These are phyloP conservation scores for Dionaea muscipula DNA, from an alignment of 179 eudicot genomes.

Conservation along the genomic window DNA sequence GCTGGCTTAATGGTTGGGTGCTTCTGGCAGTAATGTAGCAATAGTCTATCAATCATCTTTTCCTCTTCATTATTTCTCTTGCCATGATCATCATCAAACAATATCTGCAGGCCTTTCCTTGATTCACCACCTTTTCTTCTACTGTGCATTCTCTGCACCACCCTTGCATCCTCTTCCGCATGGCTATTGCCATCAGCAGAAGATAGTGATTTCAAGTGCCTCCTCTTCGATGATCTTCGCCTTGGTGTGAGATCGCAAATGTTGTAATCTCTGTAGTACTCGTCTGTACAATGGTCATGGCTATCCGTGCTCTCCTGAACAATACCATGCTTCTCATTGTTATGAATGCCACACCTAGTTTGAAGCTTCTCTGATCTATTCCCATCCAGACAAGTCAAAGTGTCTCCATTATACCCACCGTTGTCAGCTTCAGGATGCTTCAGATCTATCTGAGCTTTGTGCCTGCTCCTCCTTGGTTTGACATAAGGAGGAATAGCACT, in stretches of 20 bases:
- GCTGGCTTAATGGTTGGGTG: constrained; percentile 39
- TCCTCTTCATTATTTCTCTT: constrained; percentile 55
- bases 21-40: constrained; percentile 71
- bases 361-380: constrained; percentile 21
- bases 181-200: constrained; percentile 19
- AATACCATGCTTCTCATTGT: constrained; percentile 12
- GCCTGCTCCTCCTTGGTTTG: constrained; percentile 36
- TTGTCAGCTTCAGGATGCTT: constrained; percentile 11
- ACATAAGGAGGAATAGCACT: constrained; percentile 52
- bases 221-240: constrained; percentile 56
- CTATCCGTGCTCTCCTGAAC: constrained; percentile 15
- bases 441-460: constrained; percentile 12
- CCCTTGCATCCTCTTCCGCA: constrained; percentile 38
- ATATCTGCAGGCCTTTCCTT: constrained; percentile 58
- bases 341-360: constrained; percentile 15
- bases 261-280: constrained; percentile 29
- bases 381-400: constrained; percentile 17
- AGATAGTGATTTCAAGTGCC: constrained; percentile 38
- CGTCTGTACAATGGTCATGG: constrained; percentile 28
- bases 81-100: constrained; percentile 43
- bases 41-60: constrained; percentile 54
- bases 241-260: constrained; percentile 31
- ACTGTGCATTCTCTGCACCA: constrained; percentile 39
- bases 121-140: constrained; percentile 67
- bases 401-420: constrained; percentile 16